Evolutionary conservation across 1,139 yeast genomes (phyloP).

Genomic region (Blastobotrys persicus): DNA sequence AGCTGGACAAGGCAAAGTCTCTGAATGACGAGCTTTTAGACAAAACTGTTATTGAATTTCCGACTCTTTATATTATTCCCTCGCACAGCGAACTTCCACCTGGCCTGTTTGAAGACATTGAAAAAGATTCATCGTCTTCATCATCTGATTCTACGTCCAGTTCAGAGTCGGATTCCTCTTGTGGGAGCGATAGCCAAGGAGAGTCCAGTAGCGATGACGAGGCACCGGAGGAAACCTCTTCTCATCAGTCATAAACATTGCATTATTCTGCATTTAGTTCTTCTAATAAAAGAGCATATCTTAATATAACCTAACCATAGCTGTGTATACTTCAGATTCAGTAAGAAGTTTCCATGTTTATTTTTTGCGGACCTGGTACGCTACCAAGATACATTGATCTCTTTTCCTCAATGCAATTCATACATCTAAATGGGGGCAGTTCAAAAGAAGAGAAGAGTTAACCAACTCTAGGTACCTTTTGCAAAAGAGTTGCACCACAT

Average conservation of each 20-base stretch:
- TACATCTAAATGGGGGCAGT: too few relatives aligned
- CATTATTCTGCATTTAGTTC: neutral
- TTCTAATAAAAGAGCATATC: neutral
- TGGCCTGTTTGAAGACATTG: conserved; percentile 28
- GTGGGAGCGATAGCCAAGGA: neutral
- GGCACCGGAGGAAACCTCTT: conserved; percentile 9
- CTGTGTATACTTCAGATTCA: too few relatives aligned
- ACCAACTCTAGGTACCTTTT: too few relatives aligned
- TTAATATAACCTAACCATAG: too few relatives aligned
- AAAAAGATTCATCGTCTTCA: conserved; percentile 18
- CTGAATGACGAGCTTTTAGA: conserved; percentile 52
- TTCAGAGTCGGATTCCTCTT: conserved; percentile 10
- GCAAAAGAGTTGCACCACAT: too few relatives aligned
- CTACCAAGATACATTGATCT: too few relatives aligned
- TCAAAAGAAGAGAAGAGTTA: too few relatives aligned
- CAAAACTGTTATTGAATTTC: conserved; percentile 69
- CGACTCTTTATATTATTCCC: conserved; percentile 47
- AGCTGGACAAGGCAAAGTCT: conserved; percentile 23
- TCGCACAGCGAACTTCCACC: neutral
- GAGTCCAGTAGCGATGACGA: neutral
- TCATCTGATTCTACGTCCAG: conserved; percentile 11
- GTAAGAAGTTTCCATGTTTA: too few relatives aligned
- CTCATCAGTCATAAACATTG: neutral
- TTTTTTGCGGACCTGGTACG: too few relatives aligned
- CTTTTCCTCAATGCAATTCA: too few relatives aligned